A percentile compares a stretch with the other conserved stretches of the same genome.
These are phyloP conservation scores for Candida succiphila DNA, from an alignment of 805 yeast genomes.

Conservation along the genomic window DNA sequence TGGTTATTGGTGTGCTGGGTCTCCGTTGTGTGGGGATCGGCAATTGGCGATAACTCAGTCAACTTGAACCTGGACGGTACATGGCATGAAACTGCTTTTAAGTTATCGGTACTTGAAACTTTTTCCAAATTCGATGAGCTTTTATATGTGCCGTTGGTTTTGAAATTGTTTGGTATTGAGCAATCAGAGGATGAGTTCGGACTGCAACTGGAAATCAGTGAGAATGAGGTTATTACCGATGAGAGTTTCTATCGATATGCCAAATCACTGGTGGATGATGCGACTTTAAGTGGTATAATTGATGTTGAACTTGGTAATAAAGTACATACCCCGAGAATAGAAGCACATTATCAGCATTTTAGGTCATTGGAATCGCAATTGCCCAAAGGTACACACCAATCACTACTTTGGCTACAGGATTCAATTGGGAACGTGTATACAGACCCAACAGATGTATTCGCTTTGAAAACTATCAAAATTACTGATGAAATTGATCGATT, in stretches of 20 bases:
- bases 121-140: conserved; percentile 25
- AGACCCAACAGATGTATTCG: conserved; percentile 65
- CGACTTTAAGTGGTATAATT: conserved; percentile 13
- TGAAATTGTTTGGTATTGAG: conserved; percentile 15
- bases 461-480: conserved; percentile 50
- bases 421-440: conserved; percentile 41
- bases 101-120: conserved; percentile 32
- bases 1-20: too few species aligned
- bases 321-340: conserved; percentile 49
- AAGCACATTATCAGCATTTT: conserved; percentile 53
- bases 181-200: conserved; percentile 1
- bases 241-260: conserved; percentile 15
- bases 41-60: conserved; percentile 7
- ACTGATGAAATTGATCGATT: conserved; percentile 13
- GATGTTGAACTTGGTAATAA: conserved; percentile 38
- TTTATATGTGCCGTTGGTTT: conserved; percentile 24
- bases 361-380: too few species aligned
- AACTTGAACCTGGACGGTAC: conserved; percentile 24
- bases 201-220: conserved; percentile 8
- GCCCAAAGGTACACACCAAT: conserved; percentile 14
- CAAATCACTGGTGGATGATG: conserved; percentile 6
- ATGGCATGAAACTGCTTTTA: conserved; percentile 32
- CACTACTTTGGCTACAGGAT: conserved; percentile 37
- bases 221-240: conserved; percentile 18
- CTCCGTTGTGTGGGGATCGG: not conserved